Evolutionary conservation across 257 asterid species (phyloP).

Genomic region (Primulina tabacum): DNA sequence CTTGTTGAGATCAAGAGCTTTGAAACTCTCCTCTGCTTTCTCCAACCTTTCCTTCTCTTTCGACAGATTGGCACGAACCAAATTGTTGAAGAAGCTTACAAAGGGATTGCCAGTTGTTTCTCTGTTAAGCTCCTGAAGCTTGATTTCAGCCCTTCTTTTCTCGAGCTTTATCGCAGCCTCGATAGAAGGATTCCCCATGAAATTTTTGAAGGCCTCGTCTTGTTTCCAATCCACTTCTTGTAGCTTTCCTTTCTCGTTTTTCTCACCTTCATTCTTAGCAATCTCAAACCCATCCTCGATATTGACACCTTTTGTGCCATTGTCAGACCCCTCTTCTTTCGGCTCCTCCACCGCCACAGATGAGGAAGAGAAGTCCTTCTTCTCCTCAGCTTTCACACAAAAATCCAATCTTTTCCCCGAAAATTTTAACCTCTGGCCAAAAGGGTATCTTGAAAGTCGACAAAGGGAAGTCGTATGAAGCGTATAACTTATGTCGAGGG

Average conservation of each 20-base stretch:
- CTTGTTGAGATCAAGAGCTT: conserved; percentile 94
- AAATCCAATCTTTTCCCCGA: conserved; percentile 42
- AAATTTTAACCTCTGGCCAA: conserved; percentile 25
- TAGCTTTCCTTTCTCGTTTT: conserved; percentile 44
- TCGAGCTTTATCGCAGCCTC: conserved; percentile 97
- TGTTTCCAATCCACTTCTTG: conserved; percentile 92
- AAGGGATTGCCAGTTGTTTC: conserved; percentile 69
- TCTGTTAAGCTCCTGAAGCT: conserved; percentile 68
- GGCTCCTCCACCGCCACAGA: conserved; percentile 53
- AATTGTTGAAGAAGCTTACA: conserved; percentile 43
- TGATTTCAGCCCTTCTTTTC: conserved; percentile 85
- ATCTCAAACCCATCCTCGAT: conserved; percentile 17
- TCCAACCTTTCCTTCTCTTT: conserved; percentile 76
- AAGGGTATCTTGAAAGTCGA: conserved; percentile 25
- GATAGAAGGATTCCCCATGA: conserved; percentile 95
- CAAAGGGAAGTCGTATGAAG: conserved; percentile 16
- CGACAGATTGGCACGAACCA: conserved; percentile 63
- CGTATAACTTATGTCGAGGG: conserved; percentile 19
- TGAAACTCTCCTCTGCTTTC: conserved; percentile 73
- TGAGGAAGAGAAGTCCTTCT: conserved; percentile 43
- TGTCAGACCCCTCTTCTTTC: conserved; percentile 24
- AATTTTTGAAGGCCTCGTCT: conserved; percentile 84
- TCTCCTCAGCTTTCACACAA: conserved; percentile 50
- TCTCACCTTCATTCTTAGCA: conserved; percentile 23
- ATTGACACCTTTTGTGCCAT: conserved; percentile 27